Percentiles rank a stretch among this genome's conserved stretches.
phyloP scores from a whole-genome alignment of 805 yeast genomes.

The Lipomyces yamanashiensis region DNA sequence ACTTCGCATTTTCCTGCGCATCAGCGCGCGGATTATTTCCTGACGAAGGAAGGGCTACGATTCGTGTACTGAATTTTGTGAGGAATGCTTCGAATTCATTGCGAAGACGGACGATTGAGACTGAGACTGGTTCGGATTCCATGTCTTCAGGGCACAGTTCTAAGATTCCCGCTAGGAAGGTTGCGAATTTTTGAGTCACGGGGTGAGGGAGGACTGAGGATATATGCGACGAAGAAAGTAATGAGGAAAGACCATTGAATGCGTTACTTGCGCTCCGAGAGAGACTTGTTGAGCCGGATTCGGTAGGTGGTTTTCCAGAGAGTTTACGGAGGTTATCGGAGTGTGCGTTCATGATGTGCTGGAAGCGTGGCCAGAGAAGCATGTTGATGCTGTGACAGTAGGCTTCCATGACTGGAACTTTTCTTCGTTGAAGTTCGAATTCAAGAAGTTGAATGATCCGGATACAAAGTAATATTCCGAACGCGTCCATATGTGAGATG shows the following conservation, averaged over 20 bases:
- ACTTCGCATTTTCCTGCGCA: constrained; percentile 45
- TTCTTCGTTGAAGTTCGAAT: constrained; percentile 67
- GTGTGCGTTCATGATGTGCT: constrained; percentile 73
- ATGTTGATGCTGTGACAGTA: constrained; percentile 69
- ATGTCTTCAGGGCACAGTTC: constrained; percentile 52
- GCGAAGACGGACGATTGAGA: constrained; percentile 68
- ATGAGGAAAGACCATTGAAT: constrained; percentile 10
- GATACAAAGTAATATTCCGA: constrained; percentile 77
- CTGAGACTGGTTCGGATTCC: constrained; percentile 70
- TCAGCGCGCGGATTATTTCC: background rate
- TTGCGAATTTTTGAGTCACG: constrained; percentile 80
- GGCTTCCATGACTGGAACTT: constrained; percentile 71
- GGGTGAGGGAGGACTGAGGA: constrained; percentile 56
- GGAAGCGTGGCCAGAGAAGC: constrained; percentile 85
- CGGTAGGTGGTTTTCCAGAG: constrained; percentile 21
- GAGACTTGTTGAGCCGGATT: constrained; percentile 8
- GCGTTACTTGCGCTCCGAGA: background rate
- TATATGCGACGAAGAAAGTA: constrained; percentile 14
- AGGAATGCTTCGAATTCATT: constrained; percentile 79
- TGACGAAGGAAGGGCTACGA: constrained; percentile 37
- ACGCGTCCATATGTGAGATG: constrained; percentile 60
- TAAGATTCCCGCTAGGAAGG: constrained; percentile 69
- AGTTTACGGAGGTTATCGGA: constrained; percentile 66
- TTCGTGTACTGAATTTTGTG: constrained; percentile 56
- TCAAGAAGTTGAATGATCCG: constrained; percentile 69